phyloP scores from a whole-genome alignment of 768 basidiomycete genomes.

The Nidularia pulvinata region DNA sequence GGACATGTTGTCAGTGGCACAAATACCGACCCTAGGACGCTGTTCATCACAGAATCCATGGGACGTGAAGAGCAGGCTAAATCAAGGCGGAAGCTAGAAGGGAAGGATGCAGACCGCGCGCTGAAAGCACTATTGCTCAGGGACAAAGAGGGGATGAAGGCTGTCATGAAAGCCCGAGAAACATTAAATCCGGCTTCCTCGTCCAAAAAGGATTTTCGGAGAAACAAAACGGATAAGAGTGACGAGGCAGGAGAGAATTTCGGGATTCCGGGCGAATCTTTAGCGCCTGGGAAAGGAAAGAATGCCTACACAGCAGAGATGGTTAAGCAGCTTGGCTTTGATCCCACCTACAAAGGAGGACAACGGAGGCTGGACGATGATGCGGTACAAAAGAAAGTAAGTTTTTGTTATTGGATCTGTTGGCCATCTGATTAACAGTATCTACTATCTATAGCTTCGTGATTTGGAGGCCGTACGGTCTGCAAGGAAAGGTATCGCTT shows the following conservation, averaged over 20 bases:
- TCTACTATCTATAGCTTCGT: constrained; percentile 33
- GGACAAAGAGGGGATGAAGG: constrained; percentile 69
- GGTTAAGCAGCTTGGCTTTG: constrained; percentile 77
- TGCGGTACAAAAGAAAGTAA: constrained; percentile 59
- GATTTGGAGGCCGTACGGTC: constrained; percentile 51
- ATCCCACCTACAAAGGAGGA: constrained; percentile 64
- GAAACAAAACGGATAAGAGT: constrained; percentile 8
- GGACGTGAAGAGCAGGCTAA: constrained; percentile 82
- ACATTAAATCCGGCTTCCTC: constrained; percentile 18
- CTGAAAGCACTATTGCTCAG: constrained; percentile 60
- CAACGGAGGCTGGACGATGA: constrained; percentile 35
- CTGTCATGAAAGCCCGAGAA: constrained; percentile 61
- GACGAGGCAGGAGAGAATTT: background rate
- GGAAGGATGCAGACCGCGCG: constrained; percentile 56
- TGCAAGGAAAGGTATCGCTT: constrained; percentile 48
- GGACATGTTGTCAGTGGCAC: constrained; percentile 71
- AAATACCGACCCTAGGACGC: constrained; percentile 29
- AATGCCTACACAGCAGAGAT: constrained; percentile 59
- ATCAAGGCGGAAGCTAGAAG: constrained; percentile 58
- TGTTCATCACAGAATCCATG: constrained; percentile 68
- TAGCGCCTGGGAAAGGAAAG: constrained; percentile 2
- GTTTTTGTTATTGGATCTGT: constrained; percentile 5
- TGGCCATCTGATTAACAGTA: background rate
- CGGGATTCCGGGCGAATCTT: no score
- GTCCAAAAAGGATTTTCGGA: constrained; percentile 10